phyloP scores from a whole-genome alignment of 106 monocot genomes.

The Cymbidium sinense region DNA sequence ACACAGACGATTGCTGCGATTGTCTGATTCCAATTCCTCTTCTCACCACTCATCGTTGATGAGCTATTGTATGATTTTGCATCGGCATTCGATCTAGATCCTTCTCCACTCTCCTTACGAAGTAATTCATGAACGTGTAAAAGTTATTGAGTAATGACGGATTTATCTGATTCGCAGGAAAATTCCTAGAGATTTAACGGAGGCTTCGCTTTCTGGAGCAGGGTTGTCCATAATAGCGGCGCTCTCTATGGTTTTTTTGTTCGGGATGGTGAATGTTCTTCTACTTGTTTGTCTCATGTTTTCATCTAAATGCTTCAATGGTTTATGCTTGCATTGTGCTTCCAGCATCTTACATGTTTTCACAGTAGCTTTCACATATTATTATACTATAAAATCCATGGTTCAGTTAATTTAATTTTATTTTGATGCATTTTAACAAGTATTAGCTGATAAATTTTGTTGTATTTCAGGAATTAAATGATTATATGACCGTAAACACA shows the following conservation, averaged over 20 bases:
- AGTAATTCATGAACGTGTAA: background rate
- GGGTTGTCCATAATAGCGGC: slow-evolving; percentile 88
- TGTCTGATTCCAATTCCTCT: background rate
- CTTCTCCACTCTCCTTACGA: background rate
- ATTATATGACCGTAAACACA: slow-evolving; percentile 70
- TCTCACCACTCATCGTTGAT: background rate
- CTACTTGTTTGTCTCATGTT: background rate
- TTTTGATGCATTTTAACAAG: background rate
- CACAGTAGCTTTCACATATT: background rate
- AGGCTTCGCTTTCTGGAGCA: slow-evolving; percentile 95
- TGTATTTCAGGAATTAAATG: slow-evolving; percentile 61
- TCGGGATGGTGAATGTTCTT: slow-evolving; percentile 77
- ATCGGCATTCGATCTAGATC: background rate
- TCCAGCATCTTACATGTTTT: no score
- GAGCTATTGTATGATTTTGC: background rate
- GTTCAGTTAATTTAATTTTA: background rate
- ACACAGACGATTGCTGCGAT: background rate
- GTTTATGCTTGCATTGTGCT: background rate
- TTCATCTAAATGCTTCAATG: background rate
- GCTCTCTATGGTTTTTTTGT: slow-evolving; percentile 77
- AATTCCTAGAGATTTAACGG: slow-evolving; percentile 96
- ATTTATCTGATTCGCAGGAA: slow-evolving; percentile 54
- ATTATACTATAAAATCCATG: background rate
- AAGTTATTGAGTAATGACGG: background rate
- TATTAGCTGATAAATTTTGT: background rate